Evolutionary conservation across 352 stramenopile species (phyloP).

Genomic region (Globisporangium abappressorium): DNA sequence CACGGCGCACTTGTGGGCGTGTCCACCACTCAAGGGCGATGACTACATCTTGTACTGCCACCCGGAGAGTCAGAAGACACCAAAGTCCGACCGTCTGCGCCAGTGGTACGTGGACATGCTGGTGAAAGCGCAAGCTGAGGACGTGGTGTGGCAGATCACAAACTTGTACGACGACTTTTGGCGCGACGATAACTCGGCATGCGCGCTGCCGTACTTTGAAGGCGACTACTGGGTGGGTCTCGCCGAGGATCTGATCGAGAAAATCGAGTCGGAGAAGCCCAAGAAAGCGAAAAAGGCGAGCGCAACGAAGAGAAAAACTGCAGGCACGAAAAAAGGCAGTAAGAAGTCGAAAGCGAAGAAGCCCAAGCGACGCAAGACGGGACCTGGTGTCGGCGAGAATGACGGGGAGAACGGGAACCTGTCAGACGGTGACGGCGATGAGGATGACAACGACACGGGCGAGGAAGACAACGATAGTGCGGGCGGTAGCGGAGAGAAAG

Average conservation of each 20-base stretch:
- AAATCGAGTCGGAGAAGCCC: constrained; percentile 82
- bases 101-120: constrained; percentile 95
- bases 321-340: constrained; percentile 56
- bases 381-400: constrained; percentile 21
- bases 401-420: constrained; percentile 42
- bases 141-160: constrained; percentile 92
- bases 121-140: constrained; percentile 79
- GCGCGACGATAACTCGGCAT: constrained; percentile 82
- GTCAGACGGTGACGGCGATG: constrained; percentile 38
- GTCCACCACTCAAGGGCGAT: constrained; percentile 98
- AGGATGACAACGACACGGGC: constrained; percentile 33
- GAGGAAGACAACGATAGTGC: constrained; percentile 16
- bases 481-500: constrained; percentile 24
- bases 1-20: constrained; percentile 99
- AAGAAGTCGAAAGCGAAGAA: constrained; percentile 85
- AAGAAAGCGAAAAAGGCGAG: constrained; percentile 70
- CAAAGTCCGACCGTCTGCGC: constrained; percentile 96
- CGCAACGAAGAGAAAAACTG: constrained; percentile 59
- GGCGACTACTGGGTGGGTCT: constrained; percentile 88
- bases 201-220: constrained; percentile 81
- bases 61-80: constrained; percentile 98
- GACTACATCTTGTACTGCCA: constrained; percentile 99
- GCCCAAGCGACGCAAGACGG: constrained; percentile 63
- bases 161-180: constrained; percentile 97
- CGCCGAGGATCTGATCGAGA: constrained; percentile 87